A percentile compares a stretch with the other conserved stretches of the same genome.
phyloP scores from a whole-genome alignment of 352 stramenopile genomes.

The Saprolegnia parasitica region DNA sequence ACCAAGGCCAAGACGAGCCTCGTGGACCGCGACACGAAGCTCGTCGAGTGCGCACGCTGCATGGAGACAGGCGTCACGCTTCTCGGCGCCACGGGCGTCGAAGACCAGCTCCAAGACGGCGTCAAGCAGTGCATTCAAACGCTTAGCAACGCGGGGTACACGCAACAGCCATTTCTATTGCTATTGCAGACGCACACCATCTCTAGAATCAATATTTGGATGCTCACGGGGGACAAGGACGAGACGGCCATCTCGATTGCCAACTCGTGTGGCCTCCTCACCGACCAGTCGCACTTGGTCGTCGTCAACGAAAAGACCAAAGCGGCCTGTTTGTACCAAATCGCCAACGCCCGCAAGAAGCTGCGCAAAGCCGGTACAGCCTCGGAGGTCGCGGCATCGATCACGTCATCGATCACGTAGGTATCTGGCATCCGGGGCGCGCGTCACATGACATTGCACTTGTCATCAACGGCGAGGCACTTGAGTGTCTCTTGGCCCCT shows the following conservation, averaged over 20 bases:
- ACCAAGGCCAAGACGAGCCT: constrained; percentile 62
- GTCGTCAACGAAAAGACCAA: constrained; percentile 29
- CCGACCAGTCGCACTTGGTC: constrained; percentile 55
- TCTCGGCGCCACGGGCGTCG: constrained; percentile 94
- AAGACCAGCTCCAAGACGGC: constrained; percentile 96
- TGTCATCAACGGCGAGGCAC: constrained; percentile 76
- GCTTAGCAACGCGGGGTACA: constrained; percentile 84
- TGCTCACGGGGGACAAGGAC: constrained; percentile 99
- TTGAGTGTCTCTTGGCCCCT: constrained; percentile 66
- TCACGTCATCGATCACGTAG: constrained; percentile 34
- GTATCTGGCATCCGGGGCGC: constrained; percentile 70
- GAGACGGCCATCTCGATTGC: constrained; percentile 99
- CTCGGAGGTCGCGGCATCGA: neutral
- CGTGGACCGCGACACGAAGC: constrained; percentile 53
- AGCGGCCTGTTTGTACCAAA: constrained; percentile 18
- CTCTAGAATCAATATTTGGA: constrained; percentile 95
- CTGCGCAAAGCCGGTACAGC: constrained; percentile 20
- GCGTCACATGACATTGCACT: constrained; percentile 62
- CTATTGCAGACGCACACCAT: neutral
- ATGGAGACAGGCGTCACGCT: constrained; percentile 86
- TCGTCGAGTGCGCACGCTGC: constrained; percentile 60
- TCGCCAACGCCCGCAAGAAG: constrained; percentile 24
- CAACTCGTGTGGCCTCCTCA: constrained; percentile 92
- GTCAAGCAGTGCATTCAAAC: constrained; percentile 95
- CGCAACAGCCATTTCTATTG: too few relatives aligned